Evolutionary conservation across 192 early-diverging fungal species (phyloP).

Genomic region (Umbelopsis sp.): DNA sequence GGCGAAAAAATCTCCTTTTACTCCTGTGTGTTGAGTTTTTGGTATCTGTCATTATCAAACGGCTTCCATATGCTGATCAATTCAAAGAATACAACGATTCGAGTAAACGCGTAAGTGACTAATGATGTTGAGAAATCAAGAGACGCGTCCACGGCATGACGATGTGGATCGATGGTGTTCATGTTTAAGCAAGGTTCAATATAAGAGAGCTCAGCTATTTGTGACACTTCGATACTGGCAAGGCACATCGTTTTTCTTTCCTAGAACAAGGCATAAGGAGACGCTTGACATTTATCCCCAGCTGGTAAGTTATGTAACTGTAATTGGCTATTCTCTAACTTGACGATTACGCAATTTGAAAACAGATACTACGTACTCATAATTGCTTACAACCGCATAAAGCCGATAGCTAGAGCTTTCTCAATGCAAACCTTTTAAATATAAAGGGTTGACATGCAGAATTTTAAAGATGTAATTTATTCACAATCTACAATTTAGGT

Average conservation of each 20-base stretch:
- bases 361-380: background rate
- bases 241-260: too few relatives aligned
- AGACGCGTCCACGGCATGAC: too few relatives aligned
- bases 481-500: slow-evolving; percentile 19
- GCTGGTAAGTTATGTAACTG: background rate
- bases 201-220: too few relatives aligned
- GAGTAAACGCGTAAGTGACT: too few relatives aligned
- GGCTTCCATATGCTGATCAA: too few relatives aligned
- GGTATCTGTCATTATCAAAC: too few relatives aligned
- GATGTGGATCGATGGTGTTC: too few relatives aligned
- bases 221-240: too few relatives aligned
- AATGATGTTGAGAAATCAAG: too few relatives aligned
- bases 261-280: slow-evolving; percentile 1
- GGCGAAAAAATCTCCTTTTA: background rate
- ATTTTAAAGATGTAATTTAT: slow-evolving; percentile 16
- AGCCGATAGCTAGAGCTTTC: background rate
- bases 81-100: too few relatives aligned
- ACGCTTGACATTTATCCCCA: background rate
- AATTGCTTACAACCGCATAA: background rate
- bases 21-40: background rate
- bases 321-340: background rate
- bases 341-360: background rate
- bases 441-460: background rate
- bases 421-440: background rate
- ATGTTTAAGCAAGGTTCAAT: too few relatives aligned